Conservation (phyloP, 1,284 basidiomycete genomes). For the Binderoboletus segoi region DNA sequence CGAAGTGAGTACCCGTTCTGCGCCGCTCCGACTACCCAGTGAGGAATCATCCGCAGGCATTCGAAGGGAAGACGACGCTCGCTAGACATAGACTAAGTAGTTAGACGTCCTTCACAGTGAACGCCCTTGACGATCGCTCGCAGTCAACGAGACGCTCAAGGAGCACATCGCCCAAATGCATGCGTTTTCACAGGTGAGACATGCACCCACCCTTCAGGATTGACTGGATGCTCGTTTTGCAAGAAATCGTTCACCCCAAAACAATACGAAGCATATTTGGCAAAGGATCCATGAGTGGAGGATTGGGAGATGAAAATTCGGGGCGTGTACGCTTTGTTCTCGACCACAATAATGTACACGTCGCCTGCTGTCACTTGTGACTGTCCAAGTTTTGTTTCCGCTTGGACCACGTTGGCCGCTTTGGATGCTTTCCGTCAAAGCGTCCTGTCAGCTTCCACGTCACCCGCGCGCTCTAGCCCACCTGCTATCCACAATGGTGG, state of each 20-base stretch:
- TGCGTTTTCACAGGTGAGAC: slow-evolving; percentile 77
- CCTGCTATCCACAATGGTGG: slow-evolving; percentile 10
- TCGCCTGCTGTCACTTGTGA: not conserved
- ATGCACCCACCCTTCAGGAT: not conserved
- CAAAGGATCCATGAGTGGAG: slow-evolving; percentile 39
- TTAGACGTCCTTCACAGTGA: slow-evolving; percentile 18
- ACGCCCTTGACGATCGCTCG: not conserved
- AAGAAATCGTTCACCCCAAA: slow-evolving; percentile 78
- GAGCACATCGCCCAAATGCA: slow-evolving; percentile 76
- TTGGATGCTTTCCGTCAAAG: slow-evolving; percentile 12
- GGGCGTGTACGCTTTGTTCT: slow-evolving; percentile 14
- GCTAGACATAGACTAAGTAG: slow-evolving; percentile 68
- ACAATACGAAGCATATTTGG: slow-evolving; percentile 60
- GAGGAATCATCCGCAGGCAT: slow-evolving; percentile 47
- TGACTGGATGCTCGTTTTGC: not conserved
- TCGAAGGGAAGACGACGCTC: slow-evolving; percentile 76
- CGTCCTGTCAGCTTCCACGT: not conserved
- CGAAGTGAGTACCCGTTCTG: slow-evolving; percentile 47
- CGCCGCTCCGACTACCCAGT: not conserved
- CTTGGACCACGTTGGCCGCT: slow-evolving; percentile 8
- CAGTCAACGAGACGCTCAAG: slow-evolving; percentile 78
- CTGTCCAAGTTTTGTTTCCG: slow-evolving; percentile 9
- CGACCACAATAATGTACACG: slow-evolving; percentile 6
- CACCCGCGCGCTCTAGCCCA: not conserved
- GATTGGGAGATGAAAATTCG: not conserved